phyloP scores from a whole-genome alignment of 2,329 filamentous ascomycete genomes.

The Verticillium albo-atrum region DNA sequence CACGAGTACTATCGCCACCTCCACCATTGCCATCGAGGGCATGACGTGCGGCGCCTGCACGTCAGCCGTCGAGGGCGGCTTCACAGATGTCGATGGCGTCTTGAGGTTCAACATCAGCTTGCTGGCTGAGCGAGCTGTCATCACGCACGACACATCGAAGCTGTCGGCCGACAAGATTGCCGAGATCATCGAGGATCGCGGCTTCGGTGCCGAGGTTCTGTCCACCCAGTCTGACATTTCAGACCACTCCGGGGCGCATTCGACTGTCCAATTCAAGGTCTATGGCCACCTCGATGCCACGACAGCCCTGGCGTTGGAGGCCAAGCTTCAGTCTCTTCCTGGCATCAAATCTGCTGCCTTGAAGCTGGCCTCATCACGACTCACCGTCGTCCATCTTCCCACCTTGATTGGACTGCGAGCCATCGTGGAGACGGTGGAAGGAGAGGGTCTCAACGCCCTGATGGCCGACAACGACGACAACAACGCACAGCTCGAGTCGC shows the following conservation, averaged over 20 bases:
- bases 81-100: constrained; percentile 72
- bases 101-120: constrained; percentile 92
- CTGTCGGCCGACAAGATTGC: constrained; percentile 70
- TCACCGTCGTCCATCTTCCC: constrained; percentile 70
- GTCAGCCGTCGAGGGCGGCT: constrained; percentile 80
- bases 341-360: constrained; percentile 74
- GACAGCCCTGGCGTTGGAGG: constrained; percentile 69
- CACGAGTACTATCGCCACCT: constrained; percentile 54
- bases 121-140: constrained; percentile 84
- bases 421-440: constrained; percentile 78
- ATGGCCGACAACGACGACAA: constrained; percentile 92
- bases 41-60: constrained; percentile 99
- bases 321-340: constrained; percentile 55
- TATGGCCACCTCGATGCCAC: constrained; percentile 73
- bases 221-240: constrained; percentile 63
- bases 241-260: constrained; percentile 49
- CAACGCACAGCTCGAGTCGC: constrained; percentile 90
- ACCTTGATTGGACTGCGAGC: constrained; percentile 71
- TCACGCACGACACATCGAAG: constrained; percentile 73
- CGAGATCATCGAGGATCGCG: constrained; percentile 82
- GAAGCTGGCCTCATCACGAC: constrained; percentile 67
- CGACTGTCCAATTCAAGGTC: constrained; percentile 73
- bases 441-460: constrained; percentile 81
- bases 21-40: constrained; percentile 84
- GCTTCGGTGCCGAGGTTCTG: constrained; percentile 81